Percentiles rank a stretch among this genome's conserved stretches.
These are phyloP conservation scores for Gastrolobium villosum DNA, from an alignment of 306 rosid species.

Conservation along the genomic window DNA sequence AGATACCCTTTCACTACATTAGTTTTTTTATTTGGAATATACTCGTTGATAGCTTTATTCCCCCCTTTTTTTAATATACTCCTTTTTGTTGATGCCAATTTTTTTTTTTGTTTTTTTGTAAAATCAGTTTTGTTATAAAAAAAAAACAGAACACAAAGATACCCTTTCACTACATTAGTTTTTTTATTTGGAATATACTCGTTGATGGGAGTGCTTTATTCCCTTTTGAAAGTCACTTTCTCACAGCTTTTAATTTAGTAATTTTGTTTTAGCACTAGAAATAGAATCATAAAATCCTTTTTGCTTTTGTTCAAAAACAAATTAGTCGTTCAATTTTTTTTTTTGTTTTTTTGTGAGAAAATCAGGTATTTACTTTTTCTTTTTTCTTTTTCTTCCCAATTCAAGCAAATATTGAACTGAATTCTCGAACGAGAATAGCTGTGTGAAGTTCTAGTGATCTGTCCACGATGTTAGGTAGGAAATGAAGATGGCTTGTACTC, in stretches of 20 bases:
- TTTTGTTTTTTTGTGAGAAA: no score
- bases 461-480: not conserved
- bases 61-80: no score
- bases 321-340: no score
- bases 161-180: not conserved
- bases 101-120: no score
- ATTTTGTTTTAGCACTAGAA: conserved; percentile 22
- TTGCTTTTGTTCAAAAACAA: conserved; percentile 33
- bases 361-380: no score
- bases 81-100: no score
- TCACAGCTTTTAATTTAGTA: conserved; percentile 11
- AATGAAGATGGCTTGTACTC: not conserved
- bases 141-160: no score
- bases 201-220: conserved; percentile 5
- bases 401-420: conserved; percentile 36
- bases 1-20: not conserved
- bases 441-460: not conserved
- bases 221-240: conserved; percentile 25
- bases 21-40: conserved; percentile 26
- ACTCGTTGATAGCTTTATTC: conserved; percentile 7
- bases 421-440: not conserved
- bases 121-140: no score
- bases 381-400: conserved; percentile 1
- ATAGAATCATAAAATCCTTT: conserved; percentile 1
- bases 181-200: conserved; percentile 34